Percentiles rank a stretch among this genome's conserved stretches.
These are phyloP conservation scores for Hysterium pulicare DNA, from an alignment of 2,329 filamentous ascomycete species.

Conservation along the genomic window DNA sequence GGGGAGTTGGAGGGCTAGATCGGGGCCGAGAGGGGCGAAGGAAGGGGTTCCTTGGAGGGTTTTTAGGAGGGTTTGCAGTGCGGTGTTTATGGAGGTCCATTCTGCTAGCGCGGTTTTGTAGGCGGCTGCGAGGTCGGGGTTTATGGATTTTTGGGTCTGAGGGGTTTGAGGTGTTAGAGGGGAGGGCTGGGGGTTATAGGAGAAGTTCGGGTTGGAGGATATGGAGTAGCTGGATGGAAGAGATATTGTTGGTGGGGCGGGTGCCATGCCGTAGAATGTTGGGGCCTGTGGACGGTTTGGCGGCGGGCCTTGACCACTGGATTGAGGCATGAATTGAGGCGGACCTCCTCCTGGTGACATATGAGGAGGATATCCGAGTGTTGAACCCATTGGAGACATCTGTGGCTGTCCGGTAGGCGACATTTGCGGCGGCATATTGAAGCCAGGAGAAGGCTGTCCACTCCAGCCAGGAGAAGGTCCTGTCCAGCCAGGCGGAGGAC, in stretches of 20 bases:
- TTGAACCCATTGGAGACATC: neutral
- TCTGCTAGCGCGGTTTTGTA: conserved; percentile 70
- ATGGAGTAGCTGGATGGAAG: conserved; percentile 42
- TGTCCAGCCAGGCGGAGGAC: conserved; percentile 9
- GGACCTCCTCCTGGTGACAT: conserved; percentile 21
- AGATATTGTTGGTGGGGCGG: conserved; percentile 37
- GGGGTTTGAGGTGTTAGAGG: conserved; percentile 7
- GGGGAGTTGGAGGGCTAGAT: conserved; percentile 57
- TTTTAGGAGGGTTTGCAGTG: conserved; percentile 64
- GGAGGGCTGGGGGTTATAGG: conserved; percentile 11
- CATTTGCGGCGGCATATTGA: conserved; percentile 7
- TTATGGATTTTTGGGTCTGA: conserved; percentile 40
- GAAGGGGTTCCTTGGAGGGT: conserved; percentile 62
- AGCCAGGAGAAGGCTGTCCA: conserved; percentile 5
- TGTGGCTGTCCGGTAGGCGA: neutral
- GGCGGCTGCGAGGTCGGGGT: conserved; percentile 56
- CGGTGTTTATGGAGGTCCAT: conserved; percentile 71
- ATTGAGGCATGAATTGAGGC: conserved; percentile 11
- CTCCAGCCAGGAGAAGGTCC: conserved; percentile 13
- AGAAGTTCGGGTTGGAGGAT: conserved; percentile 18
- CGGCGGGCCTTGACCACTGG: conserved; percentile 13
- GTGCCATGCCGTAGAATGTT: conserved; percentile 52
- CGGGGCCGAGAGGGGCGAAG: conserved; percentile 71
- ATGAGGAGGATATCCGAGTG: conserved; percentile 12
- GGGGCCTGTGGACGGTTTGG: conserved; percentile 35